These are phyloP conservation scores for Phytophthora fragariaefolia DNA, from an alignment of 352 stramenopile species.

Conservation along the genomic window DNA sequence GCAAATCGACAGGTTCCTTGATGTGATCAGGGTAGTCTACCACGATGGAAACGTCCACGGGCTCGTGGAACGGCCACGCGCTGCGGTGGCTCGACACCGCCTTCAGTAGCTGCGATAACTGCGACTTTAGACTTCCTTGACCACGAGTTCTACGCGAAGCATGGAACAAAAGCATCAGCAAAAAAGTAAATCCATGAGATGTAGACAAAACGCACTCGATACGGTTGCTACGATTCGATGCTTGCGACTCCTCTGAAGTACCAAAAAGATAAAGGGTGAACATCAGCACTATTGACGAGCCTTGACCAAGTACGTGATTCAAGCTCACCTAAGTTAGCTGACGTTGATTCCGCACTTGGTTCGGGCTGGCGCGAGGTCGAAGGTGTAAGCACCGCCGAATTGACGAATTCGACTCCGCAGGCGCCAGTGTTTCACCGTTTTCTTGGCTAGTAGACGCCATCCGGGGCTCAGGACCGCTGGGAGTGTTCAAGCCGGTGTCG, in stretches of 20 bases:
- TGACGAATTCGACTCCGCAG: neutral
- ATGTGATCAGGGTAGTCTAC: conserved; percentile 98
- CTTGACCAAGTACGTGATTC: neutral
- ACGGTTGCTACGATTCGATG: conserved; percentile 85
- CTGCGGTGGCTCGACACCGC: conserved; percentile 95
- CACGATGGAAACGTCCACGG: conserved; percentile 95
- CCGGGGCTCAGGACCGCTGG: neutral
- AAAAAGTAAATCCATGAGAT: neutral
- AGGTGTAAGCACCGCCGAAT: neutral
- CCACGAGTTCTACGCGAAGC: conserved; percentile 67
- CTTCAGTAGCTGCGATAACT: conserved; percentile 90
- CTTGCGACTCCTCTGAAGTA: too few relatives aligned
- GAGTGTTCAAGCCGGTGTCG: neutral
- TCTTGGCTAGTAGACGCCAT: neutral
- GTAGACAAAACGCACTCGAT: conserved; percentile 57
- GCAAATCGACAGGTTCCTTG: conserved; percentile 94
- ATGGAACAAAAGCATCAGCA: neutral
- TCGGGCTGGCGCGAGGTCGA: neutral
- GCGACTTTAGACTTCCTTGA: conserved; percentile 82
- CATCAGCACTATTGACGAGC: too few relatives aligned
- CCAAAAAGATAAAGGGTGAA: too few relatives aligned
- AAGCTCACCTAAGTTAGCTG: neutral
- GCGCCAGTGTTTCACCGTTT: neutral
- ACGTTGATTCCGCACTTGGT: neutral
- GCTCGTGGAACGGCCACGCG: conserved; percentile 98